A percentile compares a stretch with the other conserved stretches of the same genome.
phyloP scores from a whole-genome alignment of 345 rosid species.

The Populus alba region DNA sequence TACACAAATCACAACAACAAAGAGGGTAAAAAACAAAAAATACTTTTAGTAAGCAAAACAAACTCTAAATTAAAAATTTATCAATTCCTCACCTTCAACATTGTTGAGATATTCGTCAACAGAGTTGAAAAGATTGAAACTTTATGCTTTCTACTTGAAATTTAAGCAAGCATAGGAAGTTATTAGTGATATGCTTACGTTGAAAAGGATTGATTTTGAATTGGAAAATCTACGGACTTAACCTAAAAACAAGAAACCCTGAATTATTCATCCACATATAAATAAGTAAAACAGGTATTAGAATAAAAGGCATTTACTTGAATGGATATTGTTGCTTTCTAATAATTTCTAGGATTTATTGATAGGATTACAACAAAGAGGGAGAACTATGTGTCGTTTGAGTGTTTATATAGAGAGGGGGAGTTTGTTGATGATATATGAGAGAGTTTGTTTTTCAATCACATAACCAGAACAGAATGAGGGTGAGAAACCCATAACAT shows the following conservation, averaged over 20 bases:
- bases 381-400: background rate
- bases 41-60: background rate
- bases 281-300: background rate
- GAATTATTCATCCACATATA: too few relatives aligned
- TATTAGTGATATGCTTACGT: background rate
- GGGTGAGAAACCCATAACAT: too few relatives aligned
- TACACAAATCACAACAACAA: background rate
- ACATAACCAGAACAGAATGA: too few relatives aligned
- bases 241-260: background rate
- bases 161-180: background rate
- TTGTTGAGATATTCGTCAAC: conserved; percentile 75
- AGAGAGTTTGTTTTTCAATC: background rate
- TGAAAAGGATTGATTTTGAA: background rate
- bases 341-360: background rate
- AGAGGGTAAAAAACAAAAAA: background rate
- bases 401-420: too few relatives aligned
- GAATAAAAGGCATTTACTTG: background rate
- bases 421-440: background rate
- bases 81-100: conserved; percentile 83
- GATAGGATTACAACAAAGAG: background rate
- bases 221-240: background rate
- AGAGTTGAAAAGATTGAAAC: conserved; percentile 16
- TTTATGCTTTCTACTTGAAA: conserved; percentile 10
- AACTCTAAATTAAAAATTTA: conserved; percentile 22
- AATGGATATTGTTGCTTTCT: background rate